Base-by-base conservation (phyloP, 2,329 filamentous ascomycete genomes). In the Chaetomium olivaceum region DNA sequence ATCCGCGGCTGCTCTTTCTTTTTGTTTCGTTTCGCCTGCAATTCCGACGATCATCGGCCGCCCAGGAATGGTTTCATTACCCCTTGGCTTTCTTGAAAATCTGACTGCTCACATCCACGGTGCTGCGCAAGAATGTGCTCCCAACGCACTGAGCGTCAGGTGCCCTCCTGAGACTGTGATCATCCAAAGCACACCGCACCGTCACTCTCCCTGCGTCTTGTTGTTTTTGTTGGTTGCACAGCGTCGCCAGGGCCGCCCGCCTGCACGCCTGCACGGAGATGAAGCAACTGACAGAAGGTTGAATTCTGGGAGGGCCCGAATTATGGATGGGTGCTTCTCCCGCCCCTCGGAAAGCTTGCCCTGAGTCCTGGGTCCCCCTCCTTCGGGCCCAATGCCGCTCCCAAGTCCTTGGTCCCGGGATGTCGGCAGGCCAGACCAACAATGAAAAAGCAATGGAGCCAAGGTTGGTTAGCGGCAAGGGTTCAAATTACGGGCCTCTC, bases 341-440 rank as follows among this genome's bases (percentile, higher is more conserved):
- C 54, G 14, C 51, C 4, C 23, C 7, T 36, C 55, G 33, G 33
- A 36, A 43, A 43, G 29, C 21, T 39, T 36, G 54, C 31, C n/a
- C 19, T 11, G 4, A 6, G 2, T 1, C 31, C 31, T 31, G 33
- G 33, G 6, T 12, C 21, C 54, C 21, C n/a, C 12, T 16, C 16
- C 56, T 19, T 23, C 25, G 16, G 56, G 19, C 16, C 16, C 31
- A 39, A 21, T 57, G 29, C 54, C 31, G 31, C 23, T 62, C 36
- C 59, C 59, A 56, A 31, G 50, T 54, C 50, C 59, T 29, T 62
- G 39, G 60, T 23, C 21, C 59, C 31, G 50, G 59, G 36, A 62
- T 9, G 31, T 12, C 50, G 31, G 58, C 58, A 43, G 43, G 3
- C 43, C 16, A 39, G 43, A 29, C 16, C 46, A 36, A 29, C 7